phyloP scores from a whole-genome alignment of 1,284 basidiomycete genomes.

The Pseudozyma hubeiensis region DNA sequence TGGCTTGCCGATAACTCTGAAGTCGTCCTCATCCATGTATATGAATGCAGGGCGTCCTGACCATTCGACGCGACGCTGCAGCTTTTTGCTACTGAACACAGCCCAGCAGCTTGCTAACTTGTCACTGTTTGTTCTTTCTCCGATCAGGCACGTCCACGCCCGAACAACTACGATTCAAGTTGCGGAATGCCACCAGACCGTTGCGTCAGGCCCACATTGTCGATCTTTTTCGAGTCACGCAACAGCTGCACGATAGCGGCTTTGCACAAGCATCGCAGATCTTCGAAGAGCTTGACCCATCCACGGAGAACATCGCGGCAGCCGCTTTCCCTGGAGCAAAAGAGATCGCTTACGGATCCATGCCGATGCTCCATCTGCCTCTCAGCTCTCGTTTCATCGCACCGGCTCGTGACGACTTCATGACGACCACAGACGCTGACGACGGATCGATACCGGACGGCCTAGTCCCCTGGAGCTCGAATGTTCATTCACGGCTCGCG shows the following conservation, averaged over 20 bases:
- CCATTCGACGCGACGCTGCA: slow-evolving; percentile 20
- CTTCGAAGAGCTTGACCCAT: slow-evolving; percentile 37
- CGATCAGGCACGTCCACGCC: slow-evolving; percentile 21
- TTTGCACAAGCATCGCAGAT: slow-evolving; percentile 16
- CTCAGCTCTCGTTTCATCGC: not conserved
- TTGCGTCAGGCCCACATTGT: slow-evolving; percentile 11
- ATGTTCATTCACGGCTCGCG: slow-evolving; percentile 18
- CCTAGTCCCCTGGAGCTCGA: slow-evolving; percentile 18
- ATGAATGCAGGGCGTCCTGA: slow-evolving; percentile 36
- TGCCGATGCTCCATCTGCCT: slow-evolving; percentile 37
- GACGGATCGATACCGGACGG: not conserved
- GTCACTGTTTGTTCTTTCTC: not conserved
- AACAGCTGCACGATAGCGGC: slow-evolving; percentile 10
- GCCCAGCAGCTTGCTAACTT: slow-evolving; percentile 2
- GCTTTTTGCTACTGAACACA: not conserved
- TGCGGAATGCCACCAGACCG: slow-evolving; percentile 20
- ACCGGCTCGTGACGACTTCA: slow-evolving; percentile 13
- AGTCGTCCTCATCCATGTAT: slow-evolving; percentile 26
- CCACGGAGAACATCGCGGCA: slow-evolving; percentile 21
- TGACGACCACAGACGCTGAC: slow-evolving; percentile 9
- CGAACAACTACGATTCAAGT: slow-evolving; percentile 6
- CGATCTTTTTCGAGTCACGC: slow-evolving; percentile 8
- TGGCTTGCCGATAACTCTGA: slow-evolving; percentile 52
- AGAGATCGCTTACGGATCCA: slow-evolving; percentile 8
- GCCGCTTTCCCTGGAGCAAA: slow-evolving; percentile 2